Evolutionary conservation across 768 basidiomycete species (phyloP), one percentile per base, ranked within the genome.

Genomic region (Russula sp.): DNA sequence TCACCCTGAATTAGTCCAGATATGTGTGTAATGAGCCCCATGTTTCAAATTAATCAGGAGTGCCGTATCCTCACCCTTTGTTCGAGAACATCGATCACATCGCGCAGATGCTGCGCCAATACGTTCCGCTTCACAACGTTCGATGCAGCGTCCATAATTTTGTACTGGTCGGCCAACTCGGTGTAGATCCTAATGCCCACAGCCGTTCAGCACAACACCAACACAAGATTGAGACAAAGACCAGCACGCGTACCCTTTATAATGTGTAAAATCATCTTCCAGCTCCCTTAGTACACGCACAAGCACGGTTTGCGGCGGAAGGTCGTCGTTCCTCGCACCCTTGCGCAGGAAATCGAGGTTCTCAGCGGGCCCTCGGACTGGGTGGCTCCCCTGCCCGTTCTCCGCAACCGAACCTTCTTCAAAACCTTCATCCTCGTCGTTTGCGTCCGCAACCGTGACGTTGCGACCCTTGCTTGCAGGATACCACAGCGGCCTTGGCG

Each of bases 221-320:
- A 27, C 10, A 6, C 5, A n/a, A 47, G 42, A 44, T 5, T 13
- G 51, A 52, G 62, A 18, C 40, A 37, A 37, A 7, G 20, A 27
- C 77, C 85, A 34, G n/a, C n/a, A n/a, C n/a, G n/a, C n/a, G n/a
- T 67, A 98, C 97, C 88, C 86, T 75, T 93, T 97, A 73, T 95
- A 96, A 75, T 94, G 92, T 40, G 84, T 84, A 70, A 98, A 98
- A 71, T 99, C 96, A 64, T 94, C 94, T 72, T 98, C 96, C 8
- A 99, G 78, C 74, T 96, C 93, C 63, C 88, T 73, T 35, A 98
- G 76, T 11, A 97, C 92, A 4, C 89, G 79, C 34, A 85, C 81
- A 4, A 97, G 81, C 13, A 96, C 84, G 0, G 94, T 94, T 74
- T 98, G 95, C 27, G 93, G 89, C 2, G 93, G 94, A 7, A 91